Conservation (phyloP, 495 filamentous ascomycete species). For the Schizothecium vesticola region DNA sequence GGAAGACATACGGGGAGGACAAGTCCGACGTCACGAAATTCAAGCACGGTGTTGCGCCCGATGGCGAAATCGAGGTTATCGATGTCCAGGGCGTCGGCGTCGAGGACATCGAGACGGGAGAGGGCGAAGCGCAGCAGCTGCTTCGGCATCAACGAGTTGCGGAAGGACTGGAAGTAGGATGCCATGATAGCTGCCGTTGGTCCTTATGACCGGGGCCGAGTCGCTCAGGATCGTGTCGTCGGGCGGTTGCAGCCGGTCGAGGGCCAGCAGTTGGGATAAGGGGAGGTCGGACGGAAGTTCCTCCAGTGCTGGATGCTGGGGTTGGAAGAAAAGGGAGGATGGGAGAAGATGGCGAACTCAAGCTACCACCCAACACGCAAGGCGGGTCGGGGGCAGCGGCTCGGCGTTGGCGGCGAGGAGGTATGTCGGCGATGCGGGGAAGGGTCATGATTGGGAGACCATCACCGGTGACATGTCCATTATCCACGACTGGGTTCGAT, state of each 20-base stretch:
- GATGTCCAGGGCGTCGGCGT: conserved; percentile 71
- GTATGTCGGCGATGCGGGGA: conserved; percentile 14
- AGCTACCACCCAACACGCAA: neutral
- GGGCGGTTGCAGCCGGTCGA: neutral
- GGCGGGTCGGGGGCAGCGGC: neutral
- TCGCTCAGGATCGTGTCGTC: neutral
- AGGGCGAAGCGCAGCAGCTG: conserved; percentile 75
- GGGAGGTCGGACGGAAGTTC: neutral
- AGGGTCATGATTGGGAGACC: conserved; percentile 25
- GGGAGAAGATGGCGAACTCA: neutral
- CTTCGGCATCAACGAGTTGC: conserved; percentile 67
- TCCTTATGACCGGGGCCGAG: neutral
- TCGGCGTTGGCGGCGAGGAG: neutral
- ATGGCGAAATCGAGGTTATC: conserved; percentile 73
- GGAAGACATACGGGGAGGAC: conserved; percentile 57
- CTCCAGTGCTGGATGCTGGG: neutral
- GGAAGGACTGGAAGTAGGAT: conserved; percentile 60
- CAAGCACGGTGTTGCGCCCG: conserved; percentile 70
- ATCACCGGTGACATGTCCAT: conserved; percentile 14
- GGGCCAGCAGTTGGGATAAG: neutral
- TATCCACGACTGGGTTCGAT: neutral
- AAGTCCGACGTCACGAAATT: conserved; percentile 75
- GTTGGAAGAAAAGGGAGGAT: neutral
- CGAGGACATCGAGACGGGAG: conserved; percentile 71
- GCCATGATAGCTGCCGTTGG: conserved; percentile 37